phyloP scores from a whole-genome alignment of 495 filamentous ascomycete species.

The Peziza echinospora region DNA sequence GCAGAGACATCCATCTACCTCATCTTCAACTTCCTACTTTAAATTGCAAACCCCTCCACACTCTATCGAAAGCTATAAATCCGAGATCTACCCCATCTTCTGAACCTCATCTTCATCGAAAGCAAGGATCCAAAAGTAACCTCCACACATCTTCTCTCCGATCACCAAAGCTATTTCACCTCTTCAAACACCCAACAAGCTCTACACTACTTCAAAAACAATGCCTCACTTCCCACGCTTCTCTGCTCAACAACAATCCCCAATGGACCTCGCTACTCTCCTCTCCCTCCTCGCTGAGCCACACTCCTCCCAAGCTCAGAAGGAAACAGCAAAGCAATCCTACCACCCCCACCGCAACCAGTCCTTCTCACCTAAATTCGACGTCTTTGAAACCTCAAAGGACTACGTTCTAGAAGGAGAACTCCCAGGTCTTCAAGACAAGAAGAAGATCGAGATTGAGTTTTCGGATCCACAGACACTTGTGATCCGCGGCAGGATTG shows the following conservation, averaged over 20 bases:
- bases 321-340: background rate
- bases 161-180: too few relatives aligned
- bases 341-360: conserved; percentile 1
- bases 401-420: conserved; percentile 72
- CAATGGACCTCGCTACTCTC: conserved; percentile 38
- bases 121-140: too few relatives aligned
- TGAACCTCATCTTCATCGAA: too few relatives aligned
- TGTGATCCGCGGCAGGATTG: conserved; percentile 45
- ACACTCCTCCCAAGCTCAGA: background rate
- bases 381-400: conserved; percentile 46
- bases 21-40: too few relatives aligned
- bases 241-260: conserved; percentile 5
- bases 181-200: too few relatives aligned
- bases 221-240: conserved; percentile 16
- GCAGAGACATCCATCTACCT: too few relatives aligned
- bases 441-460: conserved; percentile 58
- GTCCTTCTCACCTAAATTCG: conserved; percentile 52
- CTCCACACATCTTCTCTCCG: too few relatives aligned
- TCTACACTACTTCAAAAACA: conserved; percentile 3
- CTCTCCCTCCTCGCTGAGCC: conserved; percentile 46
- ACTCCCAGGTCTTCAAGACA: conserved; percentile 51
- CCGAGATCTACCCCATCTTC: too few relatives aligned
- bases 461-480: conserved; percentile 64
- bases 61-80: too few relatives aligned
- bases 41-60: too few relatives aligned